Evolutionary conservation across 164 flowering plant genomes (phyloP), one percentile per base, ranked within the genome.

Genomic region (Vitis amurensis): DNA sequence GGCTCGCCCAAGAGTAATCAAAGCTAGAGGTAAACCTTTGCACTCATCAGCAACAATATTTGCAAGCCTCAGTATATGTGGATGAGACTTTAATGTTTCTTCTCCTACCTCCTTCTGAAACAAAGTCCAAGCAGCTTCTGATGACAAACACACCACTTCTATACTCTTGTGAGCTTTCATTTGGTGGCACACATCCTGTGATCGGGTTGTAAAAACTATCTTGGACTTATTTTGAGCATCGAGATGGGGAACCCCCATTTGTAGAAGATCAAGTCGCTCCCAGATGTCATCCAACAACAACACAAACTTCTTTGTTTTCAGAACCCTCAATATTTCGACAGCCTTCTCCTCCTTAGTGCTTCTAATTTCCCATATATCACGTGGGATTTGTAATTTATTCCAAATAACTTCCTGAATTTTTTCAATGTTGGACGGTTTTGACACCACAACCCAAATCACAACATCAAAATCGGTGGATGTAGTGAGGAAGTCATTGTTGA

Each of bases 11-110:
- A 68, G 52, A 1, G 66, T 60, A 12, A 61, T 51, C 10, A 76
- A 65, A 14, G 71, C 68, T 9, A 77, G 76, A 3, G 76, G 76
- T 29, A 76, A 53, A 31, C 76, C 76, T 37, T 29, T 7, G 11
- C 76, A 76, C 29, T 63, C 48, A n/a, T 44, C 19, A 19, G 64
- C 66, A n/a, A 70, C 67, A 11, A 5, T 8, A 11, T 47, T 14
- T 0, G 72, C 74, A 1, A 74, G 50, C 8, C 14, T 19, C 3
- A 37, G 50, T 50, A 77, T 73, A 2, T 61, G 50, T 9, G 59
- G 68, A 66, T 73, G 67, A 66, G 29, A 50, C 3, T 66, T 61
- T 10, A 72, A 47, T 13, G 58, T 62, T 5, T 31, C 63, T 23
- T 73, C 61, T 19, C 74, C 74, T 9, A 77, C 68, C 13, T 69